Evolutionary conservation across 495 filamentous ascomycete species (phyloP), one percentile per base, ranked within the genome.

Genomic region (Penicillium paxilli): DNA sequence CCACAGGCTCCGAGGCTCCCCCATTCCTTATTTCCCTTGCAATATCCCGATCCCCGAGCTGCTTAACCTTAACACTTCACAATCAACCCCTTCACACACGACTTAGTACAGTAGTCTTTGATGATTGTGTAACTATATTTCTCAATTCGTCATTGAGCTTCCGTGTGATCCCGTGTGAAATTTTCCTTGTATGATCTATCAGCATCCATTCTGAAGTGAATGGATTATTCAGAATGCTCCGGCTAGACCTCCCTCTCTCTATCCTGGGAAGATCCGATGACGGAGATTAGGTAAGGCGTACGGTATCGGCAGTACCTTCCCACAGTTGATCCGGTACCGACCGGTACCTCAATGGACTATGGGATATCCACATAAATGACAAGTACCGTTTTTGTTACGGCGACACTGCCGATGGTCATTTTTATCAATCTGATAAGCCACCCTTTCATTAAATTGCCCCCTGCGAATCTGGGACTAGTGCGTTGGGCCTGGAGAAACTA

Each of bases 391-490:
- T 30, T 17, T 20, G 44, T 49, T 47, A 52, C 28, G 21, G 3
- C 16, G 0, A n/a, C n/a, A n/a, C n/a, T n/a, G n/a, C n/a, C n/a
- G n/a, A 10, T 9, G 19, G 42, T 46, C 42, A 58, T n/a, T 41
- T 46, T 65, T 61, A 66, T 66, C 64, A 64, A 64, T 64, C 60
- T 57, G 64, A 66, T 66, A 66, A 66, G 63, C 55, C 20, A 6
- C 38, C 14, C 20, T 12, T 55, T 32, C 12, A 41, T 25, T 42
- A 2, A 28, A 33, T 49, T 49, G 19, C 5, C 48, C 11, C 44
- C 54, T 55, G n/a, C 26, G 44, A n/a, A 52, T 55, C 57, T 44
- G 52, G 46, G 44, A 48, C 49, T 60, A 55, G 52, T 59, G 57
- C 38, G 23, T 24, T 47, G 28, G 28, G 9, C 23, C 12, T 16